Conservation (phyloP, 371 early-diverging fungal genomes). For the Entomophthora muscae region DNA sequence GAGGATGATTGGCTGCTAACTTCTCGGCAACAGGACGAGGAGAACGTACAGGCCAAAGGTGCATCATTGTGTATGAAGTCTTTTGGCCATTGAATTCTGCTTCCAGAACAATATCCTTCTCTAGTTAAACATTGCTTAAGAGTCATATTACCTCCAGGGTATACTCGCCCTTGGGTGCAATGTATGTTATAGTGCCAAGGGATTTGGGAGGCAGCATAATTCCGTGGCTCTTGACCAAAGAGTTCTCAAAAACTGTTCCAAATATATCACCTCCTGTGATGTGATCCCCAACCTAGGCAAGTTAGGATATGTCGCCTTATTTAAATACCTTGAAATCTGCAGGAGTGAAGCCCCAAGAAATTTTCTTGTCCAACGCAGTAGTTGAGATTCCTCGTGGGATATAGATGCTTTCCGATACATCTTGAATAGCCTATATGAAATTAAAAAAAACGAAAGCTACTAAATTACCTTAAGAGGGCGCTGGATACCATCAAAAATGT, state of each 20-base stretch:
- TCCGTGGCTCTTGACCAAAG: slow-evolving; percentile 74
- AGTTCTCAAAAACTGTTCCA: slow-evolving; percentile 95
- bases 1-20: slow-evolving; percentile 87
- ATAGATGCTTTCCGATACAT: slow-evolving; percentile 83
- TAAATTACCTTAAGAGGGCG: slow-evolving; percentile 77
- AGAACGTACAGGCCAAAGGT: slow-evolving; percentile 97
- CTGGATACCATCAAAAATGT: slow-evolving; percentile 99
- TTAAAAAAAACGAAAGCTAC: neutral
- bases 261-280: slow-evolving; percentile 97
- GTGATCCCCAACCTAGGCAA: slow-evolving; percentile 73
- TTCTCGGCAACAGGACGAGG: slow-evolving; percentile 98
- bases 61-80: slow-evolving; percentile 86
- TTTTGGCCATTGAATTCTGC: slow-evolving; percentile 86
- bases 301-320: neutral
- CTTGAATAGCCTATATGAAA: slow-evolving; percentile 65
- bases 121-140: neutral
- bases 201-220: slow-evolving; percentile 95
- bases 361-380: slow-evolving; percentile 83
- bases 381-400: slow-evolving; percentile 98
- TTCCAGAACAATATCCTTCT: slow-evolving; percentile 85
- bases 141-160: slow-evolving; percentile 59
- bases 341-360: slow-evolving; percentile 95
- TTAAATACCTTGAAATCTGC: slow-evolving; percentile 51
- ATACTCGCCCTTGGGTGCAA: slow-evolving; percentile 92
- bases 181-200: slow-evolving; percentile 88